These are phyloP conservation scores for Rhynchosporium secalis DNA, from an alignment of 2,329 filamentous ascomycete genomes.

Conservation along the genomic window DNA sequence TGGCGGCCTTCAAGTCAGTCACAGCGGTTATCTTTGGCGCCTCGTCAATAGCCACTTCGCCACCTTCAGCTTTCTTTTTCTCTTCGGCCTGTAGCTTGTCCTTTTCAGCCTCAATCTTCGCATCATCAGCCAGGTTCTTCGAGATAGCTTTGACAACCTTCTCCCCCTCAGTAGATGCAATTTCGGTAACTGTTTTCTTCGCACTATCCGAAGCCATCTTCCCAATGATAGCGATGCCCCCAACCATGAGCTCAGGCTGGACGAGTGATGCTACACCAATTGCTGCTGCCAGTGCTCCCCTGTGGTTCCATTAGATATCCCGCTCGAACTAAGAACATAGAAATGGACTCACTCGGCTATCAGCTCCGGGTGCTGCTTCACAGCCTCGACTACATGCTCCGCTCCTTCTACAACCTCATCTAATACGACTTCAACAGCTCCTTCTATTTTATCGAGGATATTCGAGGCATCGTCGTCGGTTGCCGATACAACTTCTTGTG, in stretches of 20 bases:
- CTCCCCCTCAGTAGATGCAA: constrained; percentile 26
- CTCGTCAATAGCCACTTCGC: neutral
- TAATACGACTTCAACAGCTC: constrained; percentile 26
- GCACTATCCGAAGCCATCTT: constrained; percentile 33
- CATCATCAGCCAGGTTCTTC: constrained; percentile 26
- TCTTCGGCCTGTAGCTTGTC: constrained; percentile 15
- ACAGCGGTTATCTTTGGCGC: neutral
- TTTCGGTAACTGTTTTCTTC: constrained; percentile 26
- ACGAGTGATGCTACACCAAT: constrained; percentile 33
- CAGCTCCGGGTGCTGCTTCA: constrained; percentile 33
- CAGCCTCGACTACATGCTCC: constrained; percentile 25
- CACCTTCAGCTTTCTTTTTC: constrained; percentile 3
- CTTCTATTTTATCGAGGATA: constrained; percentile 24
- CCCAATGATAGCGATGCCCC: constrained; percentile 31
- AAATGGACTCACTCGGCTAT: constrained; percentile 30
- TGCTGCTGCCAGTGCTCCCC: constrained; percentile 32
- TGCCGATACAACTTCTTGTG: constrained; percentile 25
- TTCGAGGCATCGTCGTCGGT: constrained; percentile 20
- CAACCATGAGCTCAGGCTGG: constrained; percentile 32
- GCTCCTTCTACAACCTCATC: constrained; percentile 30
- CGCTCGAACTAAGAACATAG: neutral
- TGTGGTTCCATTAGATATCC: constrained; percentile 5
- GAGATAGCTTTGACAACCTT: constrained; percentile 31
- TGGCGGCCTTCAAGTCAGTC: neutral
- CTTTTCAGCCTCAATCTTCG: constrained; percentile 12